Evolutionary conservation across 2,329 filamentous ascomycete species (phyloP), one percentile per base, ranked within the genome.

Genomic region (Fusarium neocosmosporiellum): DNA sequence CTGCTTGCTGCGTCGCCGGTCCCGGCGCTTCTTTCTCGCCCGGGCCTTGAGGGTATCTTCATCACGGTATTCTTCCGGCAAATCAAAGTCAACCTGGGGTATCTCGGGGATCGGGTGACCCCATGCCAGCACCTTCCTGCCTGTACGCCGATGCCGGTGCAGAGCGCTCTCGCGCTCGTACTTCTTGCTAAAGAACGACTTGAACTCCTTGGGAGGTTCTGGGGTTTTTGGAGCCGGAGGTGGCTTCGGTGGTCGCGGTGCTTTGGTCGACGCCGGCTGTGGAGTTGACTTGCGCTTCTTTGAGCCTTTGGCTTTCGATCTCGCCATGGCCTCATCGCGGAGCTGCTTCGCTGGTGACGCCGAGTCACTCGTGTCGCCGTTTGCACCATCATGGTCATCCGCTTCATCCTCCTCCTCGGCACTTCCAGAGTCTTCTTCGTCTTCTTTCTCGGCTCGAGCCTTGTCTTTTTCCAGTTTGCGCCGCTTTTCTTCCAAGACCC

Each of bases 401-500:
- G 73, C 71, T 2, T 78, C 77, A 7, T 74, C 73, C 36, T 67
- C 72, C 5, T 74, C 67, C 2, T 48, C 70, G 2, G 66, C 74
- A n/a, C 78, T 78, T 20, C 77, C 75, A 1, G 78, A 69, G 46
- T 65, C 81, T 60, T 83, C 79, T 29, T 81, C 78, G 10, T 80
- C 80, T 14, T 75, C 77, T 33, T 80, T 77, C 55, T 81, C 79
- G 10, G 80, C 82, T 6, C 81, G 66, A 11, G 71, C 78, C 62
- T 91, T 91, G 68, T 96, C 94, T 77, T 91, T 94, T 77, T 94
- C 92, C 4, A 90, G 83, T 81, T 94, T 94, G 67, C 94, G 87
- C 48, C 92, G 90, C 84, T 95, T 97, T 81, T 99, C 96, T 80
- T 97, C 94, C 69, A 95, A 89, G 70, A 92, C 95, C 95, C 95